These are phyloP conservation scores for Coemansia sp. DNA, from an alignment of 192 early-diverging fungal genomes.

Conservation along the genomic window DNA sequence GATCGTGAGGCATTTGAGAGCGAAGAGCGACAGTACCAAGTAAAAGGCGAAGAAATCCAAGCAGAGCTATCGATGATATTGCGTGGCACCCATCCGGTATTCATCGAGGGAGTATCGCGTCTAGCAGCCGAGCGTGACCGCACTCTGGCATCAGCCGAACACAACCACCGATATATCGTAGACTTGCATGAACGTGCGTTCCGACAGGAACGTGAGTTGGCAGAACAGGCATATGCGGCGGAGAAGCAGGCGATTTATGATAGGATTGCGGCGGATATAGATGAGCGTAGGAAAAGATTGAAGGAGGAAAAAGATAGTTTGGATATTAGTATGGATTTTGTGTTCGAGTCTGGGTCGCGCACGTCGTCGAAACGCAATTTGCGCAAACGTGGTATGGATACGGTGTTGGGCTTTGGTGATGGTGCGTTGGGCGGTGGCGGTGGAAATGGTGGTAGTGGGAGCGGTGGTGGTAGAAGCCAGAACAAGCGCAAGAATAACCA, in stretches of 20 bases:
- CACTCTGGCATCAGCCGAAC: constrained; percentile 68
- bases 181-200: constrained; percentile 37
- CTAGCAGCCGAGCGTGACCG: constrained; percentile 72
- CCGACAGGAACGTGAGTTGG: constrained; percentile 36
- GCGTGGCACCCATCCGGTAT: constrained; percentile 70
- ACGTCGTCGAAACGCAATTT: constrained; percentile 59
- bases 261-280: constrained; percentile 73
- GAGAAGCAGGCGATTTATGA: constrained; percentile 74
- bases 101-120: constrained; percentile 63
- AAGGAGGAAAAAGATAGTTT: constrained; percentile 85
- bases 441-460: background rate
- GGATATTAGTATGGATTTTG: constrained; percentile 67
- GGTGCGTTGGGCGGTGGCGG: background rate
- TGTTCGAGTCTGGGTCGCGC: constrained; percentile 45
- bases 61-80: constrained; percentile 33
- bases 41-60: constrained; percentile 52
- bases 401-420: constrained; percentile 27
- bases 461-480: constrained; percentile 9
- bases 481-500: constrained; percentile 53
- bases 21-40: constrained; percentile 41
- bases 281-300: constrained; percentile 73
- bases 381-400: constrained; percentile 60
- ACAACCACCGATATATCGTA: constrained; percentile 45
- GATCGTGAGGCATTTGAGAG: constrained; percentile 51
- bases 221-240: constrained; percentile 68